Conservation (phyloP, 495 filamentous ascomycete species). For the Gamarada debralockiae region DNA sequence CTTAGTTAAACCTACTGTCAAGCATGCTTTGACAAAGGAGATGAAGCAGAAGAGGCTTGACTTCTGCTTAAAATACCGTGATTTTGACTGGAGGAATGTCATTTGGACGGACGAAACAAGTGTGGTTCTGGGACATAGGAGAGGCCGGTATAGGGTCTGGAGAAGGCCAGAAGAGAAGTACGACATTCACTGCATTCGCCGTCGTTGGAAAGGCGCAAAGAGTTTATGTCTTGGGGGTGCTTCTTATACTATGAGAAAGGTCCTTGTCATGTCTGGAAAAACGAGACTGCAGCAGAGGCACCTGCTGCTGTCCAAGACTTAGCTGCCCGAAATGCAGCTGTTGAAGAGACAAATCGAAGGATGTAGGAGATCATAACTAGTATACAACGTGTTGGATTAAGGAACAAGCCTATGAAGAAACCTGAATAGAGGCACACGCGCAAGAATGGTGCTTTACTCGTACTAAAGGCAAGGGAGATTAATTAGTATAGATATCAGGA, state of each 20-base stretch:
- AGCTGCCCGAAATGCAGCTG: background rate
- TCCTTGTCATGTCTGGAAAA: slow-evolving; percentile 28
- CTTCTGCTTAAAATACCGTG: slow-evolving; percentile 1
- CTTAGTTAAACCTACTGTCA: slow-evolving; percentile 3
- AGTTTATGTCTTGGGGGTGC: slow-evolving; percentile 38
- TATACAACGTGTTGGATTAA: slow-evolving; percentile 3
- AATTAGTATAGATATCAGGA: slow-evolving; percentile 2
- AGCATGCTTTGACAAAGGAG: slow-evolving; percentile 6
- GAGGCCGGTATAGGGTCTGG: slow-evolving; percentile 24
- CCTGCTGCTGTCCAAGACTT: background rate
- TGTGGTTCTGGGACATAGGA: slow-evolving; percentile 19
- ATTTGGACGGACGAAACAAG: slow-evolving; percentile 27
- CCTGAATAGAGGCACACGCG: slow-evolving; percentile 1
- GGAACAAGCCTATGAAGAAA: background rate
- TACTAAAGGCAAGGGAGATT: background rate
- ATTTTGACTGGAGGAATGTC: slow-evolving; percentile 14
- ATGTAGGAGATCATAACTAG: slow-evolving; percentile 20
- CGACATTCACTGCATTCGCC: slow-evolving; percentile 15
- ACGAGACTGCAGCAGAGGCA: slow-evolving; percentile 17
- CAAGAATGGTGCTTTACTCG: background rate
- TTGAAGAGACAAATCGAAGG: background rate
- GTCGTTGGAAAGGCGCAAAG: slow-evolving; percentile 29
- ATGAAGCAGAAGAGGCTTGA: no score
- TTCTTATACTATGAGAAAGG: slow-evolving; percentile 37
- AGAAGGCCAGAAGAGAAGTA: slow-evolving; percentile 12